Evolutionary conservation across 1,139 yeast genomes (phyloP), one percentile per base, ranked within the genome.

Genomic region (Suhomyces choctaworum): DNA sequence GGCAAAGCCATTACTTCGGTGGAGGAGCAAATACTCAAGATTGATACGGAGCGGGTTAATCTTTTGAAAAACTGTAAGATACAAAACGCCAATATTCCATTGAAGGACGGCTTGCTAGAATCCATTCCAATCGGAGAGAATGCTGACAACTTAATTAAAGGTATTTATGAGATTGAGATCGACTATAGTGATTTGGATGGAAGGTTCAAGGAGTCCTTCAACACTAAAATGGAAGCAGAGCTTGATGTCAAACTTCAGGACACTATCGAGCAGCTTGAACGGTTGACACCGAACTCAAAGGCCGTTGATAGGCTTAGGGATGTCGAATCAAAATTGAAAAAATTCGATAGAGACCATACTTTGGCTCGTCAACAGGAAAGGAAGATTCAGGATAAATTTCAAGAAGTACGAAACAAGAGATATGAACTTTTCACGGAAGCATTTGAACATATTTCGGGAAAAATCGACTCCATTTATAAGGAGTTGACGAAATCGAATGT

Each of bases 401-500:
- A 80, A 30, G 73, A 68, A 5, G 66, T 88, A 11, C 84, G 78
- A 50, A 67, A 66, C 8, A 66, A 71, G 42, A 74, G 98, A 43
- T 72, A 72, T 40, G 76, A 77, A 7, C 51, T 64, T 25, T 90
- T 89, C 56, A 80, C 76, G 62, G 68, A 70, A 33, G 95, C 96
- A 0, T 90, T 82, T 51, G 76, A 78, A 22, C 94, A 85, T 51
- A 84, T 90, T 27, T 75, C 90, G 2, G 73, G 70, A 1, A 71
- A 75, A 41, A 85, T 90, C 48, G 96, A 88, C 54, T 64, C 69
- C 1, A 81, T 88, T n/a, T 90, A 90, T 62, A 86, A 90, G 52
- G 97, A 90, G 47, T 68, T 90, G 40, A 92, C 97, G 0, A 80
- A 76, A 46, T 72, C 82, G 0, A 60, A 70, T 7, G 72, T 81